phyloP scores from a whole-genome alignment of 805 yeast genomes.

The Ascoidea tarda region DNA sequence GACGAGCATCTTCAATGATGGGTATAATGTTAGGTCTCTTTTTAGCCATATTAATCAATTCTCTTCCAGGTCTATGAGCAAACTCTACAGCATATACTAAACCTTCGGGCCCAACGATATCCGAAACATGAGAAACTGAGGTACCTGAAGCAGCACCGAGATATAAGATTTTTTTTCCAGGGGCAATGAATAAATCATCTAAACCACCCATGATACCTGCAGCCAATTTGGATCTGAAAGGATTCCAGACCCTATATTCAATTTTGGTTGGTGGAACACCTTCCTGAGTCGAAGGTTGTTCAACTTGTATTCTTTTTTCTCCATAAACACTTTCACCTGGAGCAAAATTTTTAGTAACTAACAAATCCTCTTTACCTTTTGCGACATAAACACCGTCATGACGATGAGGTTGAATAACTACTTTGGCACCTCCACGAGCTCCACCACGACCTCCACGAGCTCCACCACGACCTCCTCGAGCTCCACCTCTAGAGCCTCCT shows the following conservation, averaged over 20 bases:
- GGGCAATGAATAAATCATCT: conserved; percentile 93
- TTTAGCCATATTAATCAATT: conserved; percentile 98
- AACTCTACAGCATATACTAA: conserved; percentile 97
- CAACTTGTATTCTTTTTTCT: conserved; percentile 90
- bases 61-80: conserved; percentile 99
- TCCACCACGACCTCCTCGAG: conserved; percentile 40
- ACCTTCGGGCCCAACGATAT: conserved; percentile 98
- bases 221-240: conserved; percentile 98
- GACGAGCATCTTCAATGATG: conserved; percentile 99
- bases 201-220: conserved; percentile 99
- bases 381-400: conserved; percentile 99
- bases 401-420: conserved; percentile 96
- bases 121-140: conserved; percentile 96
- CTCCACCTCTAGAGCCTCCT: conserved; percentile 46
- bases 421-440: conserved; percentile 88
- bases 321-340: conserved; percentile 99
- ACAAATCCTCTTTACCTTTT: conserved; percentile 97
- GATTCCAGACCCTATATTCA: conserved; percentile 99
- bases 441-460: conserved; percentile 69
- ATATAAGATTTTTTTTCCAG: conserved; percentile 95
- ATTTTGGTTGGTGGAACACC: conserved; percentile 84
- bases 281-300: conserved; percentile 83
- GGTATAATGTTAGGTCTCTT: conserved; percentile 99
- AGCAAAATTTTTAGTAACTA: conserved; percentile 91
- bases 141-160: conserved; percentile 99